phyloP scores from a whole-genome alignment of 345 rosid species.

The Salix viminalis region DNA sequence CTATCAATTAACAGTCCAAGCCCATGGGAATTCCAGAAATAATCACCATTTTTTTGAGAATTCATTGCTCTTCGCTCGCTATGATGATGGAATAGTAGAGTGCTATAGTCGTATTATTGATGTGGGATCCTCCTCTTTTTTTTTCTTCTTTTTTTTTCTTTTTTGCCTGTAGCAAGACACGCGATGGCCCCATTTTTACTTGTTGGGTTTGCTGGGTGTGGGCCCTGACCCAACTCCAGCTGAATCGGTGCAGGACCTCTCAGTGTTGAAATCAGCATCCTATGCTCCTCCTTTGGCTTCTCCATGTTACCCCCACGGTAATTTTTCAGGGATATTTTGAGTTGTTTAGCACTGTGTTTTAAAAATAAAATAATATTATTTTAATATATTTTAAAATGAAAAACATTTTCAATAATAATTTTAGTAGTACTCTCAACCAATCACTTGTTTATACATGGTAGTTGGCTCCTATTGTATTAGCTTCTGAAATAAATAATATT shows the following conservation, averaged over 20 bases:
- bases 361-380: too few species aligned
- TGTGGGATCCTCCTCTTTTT: slow-evolving; percentile 10
- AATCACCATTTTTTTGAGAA: not conserved
- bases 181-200: slow-evolving; percentile 16
- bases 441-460: too few species aligned
- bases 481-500: too few species aligned
- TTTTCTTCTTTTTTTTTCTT: not conserved
- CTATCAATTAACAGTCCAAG: not conserved
- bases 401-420: too few species aligned
- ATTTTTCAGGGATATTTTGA: too few species aligned
- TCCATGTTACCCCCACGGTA: too few species aligned
- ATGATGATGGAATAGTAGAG: too few species aligned
- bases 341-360: rapidly evolving
- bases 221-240: slow-evolving; percentile 14
- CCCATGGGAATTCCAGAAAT: not conserved
- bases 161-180: slow-evolving; percentile 10
- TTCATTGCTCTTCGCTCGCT: not conserved
- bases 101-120: not conserved
- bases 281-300: too few species aligned
- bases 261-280: slow-evolving; percentile 13
- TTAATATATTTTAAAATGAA: rapidly evolving
- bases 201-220: slow-evolving; percentile 18
- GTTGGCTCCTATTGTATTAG: too few species aligned
- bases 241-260: not conserved
- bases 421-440: too few species aligned